Conservation (phyloP, 345 rosid species). For the Populus euphratica region DNA sequence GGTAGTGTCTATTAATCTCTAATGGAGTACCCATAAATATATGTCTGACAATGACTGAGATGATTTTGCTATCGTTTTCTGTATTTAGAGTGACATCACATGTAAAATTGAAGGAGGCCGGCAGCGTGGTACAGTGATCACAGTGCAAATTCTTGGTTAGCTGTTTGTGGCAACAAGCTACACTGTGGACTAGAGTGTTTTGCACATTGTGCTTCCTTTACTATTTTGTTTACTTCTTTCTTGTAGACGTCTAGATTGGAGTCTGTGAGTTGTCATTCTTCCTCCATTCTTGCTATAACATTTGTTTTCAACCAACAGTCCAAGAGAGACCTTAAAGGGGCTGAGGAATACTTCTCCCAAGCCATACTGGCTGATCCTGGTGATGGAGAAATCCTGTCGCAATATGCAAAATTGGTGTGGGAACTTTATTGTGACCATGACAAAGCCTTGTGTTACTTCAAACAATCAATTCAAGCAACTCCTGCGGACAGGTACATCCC, state of each 20-base stretch:
- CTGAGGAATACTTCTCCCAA: constrained; percentile 41
- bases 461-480: constrained; percentile 56
- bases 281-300: not conserved
- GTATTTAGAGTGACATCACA: not conserved
- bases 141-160: not conserved
- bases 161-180: not conserved
- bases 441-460: constrained; percentile 57
- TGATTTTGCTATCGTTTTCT: not conserved
- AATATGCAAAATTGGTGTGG: constrained; percentile 71
- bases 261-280: not conserved
- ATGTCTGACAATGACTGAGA: not conserved
- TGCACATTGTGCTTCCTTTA: not conserved
- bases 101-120: not conserved
- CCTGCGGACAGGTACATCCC: constrained; percentile 57
- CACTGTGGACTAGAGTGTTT: not conserved
- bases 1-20: not conserved
- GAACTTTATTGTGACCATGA: constrained; percentile 48
- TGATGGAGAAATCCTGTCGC: constrained; percentile 58
- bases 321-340: constrained; percentile 42
- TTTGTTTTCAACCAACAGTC: constrained; percentile 28
- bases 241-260: not conserved
- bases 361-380: constrained; percentile 44
- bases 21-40: not conserved
- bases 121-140: not conserved
- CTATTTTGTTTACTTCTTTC: not conserved